These are phyloP conservation scores for Phlegmacium glaucopus DNA, from an alignment of 768 basidiomycete species.

Conservation along the genomic window DNA sequence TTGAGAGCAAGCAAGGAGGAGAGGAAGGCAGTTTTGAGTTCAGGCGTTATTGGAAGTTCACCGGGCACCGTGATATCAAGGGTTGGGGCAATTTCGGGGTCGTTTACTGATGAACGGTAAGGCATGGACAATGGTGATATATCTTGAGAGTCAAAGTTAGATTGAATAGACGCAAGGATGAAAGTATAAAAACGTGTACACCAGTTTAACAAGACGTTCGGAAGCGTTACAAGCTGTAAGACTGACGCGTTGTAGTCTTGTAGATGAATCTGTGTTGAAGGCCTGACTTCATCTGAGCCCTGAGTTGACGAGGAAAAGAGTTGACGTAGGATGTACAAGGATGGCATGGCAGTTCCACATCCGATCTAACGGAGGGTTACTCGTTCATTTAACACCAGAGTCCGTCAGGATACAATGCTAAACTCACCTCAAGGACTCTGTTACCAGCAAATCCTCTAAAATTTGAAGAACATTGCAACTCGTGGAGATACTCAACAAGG, in stretches of 20 bases:
- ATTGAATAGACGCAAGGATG: background rate
- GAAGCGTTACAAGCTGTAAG: constrained; percentile 72
- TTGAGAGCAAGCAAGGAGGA: constrained; percentile 49
- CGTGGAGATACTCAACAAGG: constrained; percentile 64
- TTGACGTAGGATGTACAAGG: constrained; percentile 63
- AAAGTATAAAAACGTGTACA: constrained; percentile 47
- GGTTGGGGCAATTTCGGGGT: constrained; percentile 26
- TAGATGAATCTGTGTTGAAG: constrained; percentile 57
- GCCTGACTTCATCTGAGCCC: constrained; percentile 6
- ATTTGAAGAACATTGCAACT: constrained; percentile 18
- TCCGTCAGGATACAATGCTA: background rate
- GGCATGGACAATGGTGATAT: constrained; percentile 52
- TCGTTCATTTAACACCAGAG: background rate
- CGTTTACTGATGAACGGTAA: constrained; percentile 35
- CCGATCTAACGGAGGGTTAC: constrained; percentile 77
- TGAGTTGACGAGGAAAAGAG: constrained; percentile 41
- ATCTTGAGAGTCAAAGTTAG: constrained; percentile 35
- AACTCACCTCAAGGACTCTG: constrained; percentile 70
- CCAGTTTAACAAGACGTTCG: constrained; percentile 79
- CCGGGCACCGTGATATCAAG: constrained; percentile 37
- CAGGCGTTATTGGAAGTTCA: constrained; percentile 63
- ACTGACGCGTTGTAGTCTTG: constrained; percentile 93
- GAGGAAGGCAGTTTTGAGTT: constrained; percentile 63
- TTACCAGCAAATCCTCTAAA: constrained; percentile 37
- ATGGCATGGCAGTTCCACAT: constrained; percentile 90